A percentile compares a stretch with the other conserved stretches of the same genome.
These are phyloP conservation scores for Aspergillus calidoustus DNA, from an alignment of 2,329 filamentous ascomycete genomes.

Conservation along the genomic window DNA sequence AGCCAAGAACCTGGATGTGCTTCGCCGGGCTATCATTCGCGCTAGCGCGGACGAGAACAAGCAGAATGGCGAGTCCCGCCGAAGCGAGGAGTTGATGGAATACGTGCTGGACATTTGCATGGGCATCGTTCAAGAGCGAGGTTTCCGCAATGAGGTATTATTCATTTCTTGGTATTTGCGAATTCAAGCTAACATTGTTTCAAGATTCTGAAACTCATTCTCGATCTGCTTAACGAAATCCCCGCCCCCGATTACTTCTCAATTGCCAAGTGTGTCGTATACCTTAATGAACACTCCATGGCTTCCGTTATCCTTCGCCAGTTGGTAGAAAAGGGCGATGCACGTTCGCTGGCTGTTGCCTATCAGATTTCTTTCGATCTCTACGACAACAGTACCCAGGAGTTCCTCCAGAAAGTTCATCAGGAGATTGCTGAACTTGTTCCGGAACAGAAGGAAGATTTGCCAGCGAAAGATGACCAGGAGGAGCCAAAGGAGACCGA, in stretches of 20 bases:
- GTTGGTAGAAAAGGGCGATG: constrained; percentile 78
- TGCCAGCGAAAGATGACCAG: constrained; percentile 53
- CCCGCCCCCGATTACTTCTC: constrained; percentile 95
- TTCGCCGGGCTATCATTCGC: constrained; percentile 83
- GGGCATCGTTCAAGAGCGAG: constrained; percentile 94
- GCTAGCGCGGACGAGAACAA: constrained; percentile 85
- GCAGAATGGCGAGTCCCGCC: constrained; percentile 60
- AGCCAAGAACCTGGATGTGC: constrained; percentile 85
- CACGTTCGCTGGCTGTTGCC: constrained; percentile 78
- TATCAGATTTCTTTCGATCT: constrained; percentile 98
- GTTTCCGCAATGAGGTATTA: constrained; percentile 71
- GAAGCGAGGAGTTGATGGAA: constrained; percentile 92
- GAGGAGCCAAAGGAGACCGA: constrained; percentile 63
- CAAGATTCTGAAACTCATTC: constrained; percentile 84
- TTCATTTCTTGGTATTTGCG: constrained; percentile 15
- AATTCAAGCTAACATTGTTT: constrained; percentile 11
- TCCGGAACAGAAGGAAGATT: constrained; percentile 47
- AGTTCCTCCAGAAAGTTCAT: constrained; percentile 90
- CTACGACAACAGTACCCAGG: constrained; percentile 97
- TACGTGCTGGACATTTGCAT: constrained; percentile 96
- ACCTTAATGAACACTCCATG: constrained; percentile 88
- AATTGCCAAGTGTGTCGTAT: constrained; percentile 96
- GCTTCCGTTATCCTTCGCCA: constrained; percentile 84
- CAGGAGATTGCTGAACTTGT: constrained; percentile 70
- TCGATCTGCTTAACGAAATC: constrained; percentile 94